Evolutionary conservation across 2,329 filamentous ascomycete genomes (phyloP), one percentile per base, ranked within the genome.

Genomic region (Akanthomyces muscarius): DNA sequence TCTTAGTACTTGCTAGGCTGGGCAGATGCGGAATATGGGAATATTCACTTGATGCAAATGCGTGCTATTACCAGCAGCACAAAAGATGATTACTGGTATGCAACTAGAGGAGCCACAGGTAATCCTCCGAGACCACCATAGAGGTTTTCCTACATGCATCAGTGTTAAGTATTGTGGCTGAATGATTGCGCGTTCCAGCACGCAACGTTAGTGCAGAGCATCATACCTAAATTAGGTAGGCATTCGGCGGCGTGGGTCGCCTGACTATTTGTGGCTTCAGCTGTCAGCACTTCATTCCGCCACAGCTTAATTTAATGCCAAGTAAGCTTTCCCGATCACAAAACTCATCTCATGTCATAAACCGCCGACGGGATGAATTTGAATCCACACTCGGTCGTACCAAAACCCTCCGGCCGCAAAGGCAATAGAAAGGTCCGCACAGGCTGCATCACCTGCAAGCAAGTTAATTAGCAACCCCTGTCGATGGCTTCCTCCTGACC

Each of bases 361-460:
- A 4, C 18, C 5, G n/a, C 28, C 28, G 28, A 30, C 4, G 47
- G 13, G 5, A 61, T 61, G 50, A 54, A 10, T 16, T 48, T 30
- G 4, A 1, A n/a, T 25, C 8, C 42, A 5, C n/a, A 10, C 14
- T 14, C 48, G 2, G 6, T n/a, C 16, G 30, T 28, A 1, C 11
- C 50, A 4, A 61, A 54, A 41, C 62, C 70, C 8, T 72, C 70
- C 10, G 74, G 74, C 23, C 74, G 74, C 30, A 80, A 78, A 67
- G 78, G 78, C 16, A 78, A 73, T 53, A 77, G 75, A 68, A 80
- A 80, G 66, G 78, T 80, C 60, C 74, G 77, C 59, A 81, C 79
- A 7, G 82, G 82, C 16, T 84, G 82, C 70, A 74, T 81, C 62
- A 84, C 82, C 55, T 84, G 82, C 80, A 83, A 83, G 81, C 82